Evolutionary conservation across 2,329 filamentous ascomycete species (phyloP).

Genomic region (Proliferodiscus dingleyae): DNA sequence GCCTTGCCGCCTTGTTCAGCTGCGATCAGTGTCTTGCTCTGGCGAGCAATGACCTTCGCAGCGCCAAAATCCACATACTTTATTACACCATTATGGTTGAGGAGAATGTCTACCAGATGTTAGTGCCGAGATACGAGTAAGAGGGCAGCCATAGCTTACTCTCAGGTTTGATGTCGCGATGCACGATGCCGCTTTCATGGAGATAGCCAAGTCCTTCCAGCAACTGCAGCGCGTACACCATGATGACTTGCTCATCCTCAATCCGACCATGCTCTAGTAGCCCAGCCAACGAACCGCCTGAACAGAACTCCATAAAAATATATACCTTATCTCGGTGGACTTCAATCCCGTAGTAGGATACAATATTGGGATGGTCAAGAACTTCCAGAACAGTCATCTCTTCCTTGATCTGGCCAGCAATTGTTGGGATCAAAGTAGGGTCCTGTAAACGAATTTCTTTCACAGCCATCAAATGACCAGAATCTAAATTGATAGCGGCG

Average conservation of each 20-base stretch:
- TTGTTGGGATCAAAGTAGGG: slow-evolving; percentile 89
- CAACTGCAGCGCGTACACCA: slow-evolving; percentile 92
- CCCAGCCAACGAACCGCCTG: slow-evolving; percentile 83
- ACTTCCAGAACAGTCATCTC: slow-evolving; percentile 97
- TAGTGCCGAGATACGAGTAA: slow-evolving; percentile 7
- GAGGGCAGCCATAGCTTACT: slow-evolving; percentile 54
- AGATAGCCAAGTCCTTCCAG: slow-evolving; percentile 91
- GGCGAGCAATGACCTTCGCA: slow-evolving; percentile 91
- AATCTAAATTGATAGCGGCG: slow-evolving; percentile 93
- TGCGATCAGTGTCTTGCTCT: slow-evolving; percentile 76
- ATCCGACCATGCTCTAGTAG: slow-evolving; percentile 93
- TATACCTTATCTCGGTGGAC: slow-evolving; percentile 99
- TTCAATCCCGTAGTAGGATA: slow-evolving; percentile 96
- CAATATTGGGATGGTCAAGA: slow-evolving; percentile 94
- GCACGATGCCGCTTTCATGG: slow-evolving; percentile 85
- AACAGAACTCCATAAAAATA: slow-evolving; percentile 99
- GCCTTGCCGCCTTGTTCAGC: slow-evolving; percentile 53
- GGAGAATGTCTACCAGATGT: slow-evolving; percentile 67
- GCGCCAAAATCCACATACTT: slow-evolving; percentile 99
- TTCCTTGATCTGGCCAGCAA: slow-evolving; percentile 89
- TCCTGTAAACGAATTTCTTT: slow-evolving; percentile 98
- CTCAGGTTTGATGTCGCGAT: slow-evolving; percentile 97
- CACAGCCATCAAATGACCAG: slow-evolving; percentile 93
- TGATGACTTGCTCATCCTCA: slow-evolving; percentile 95
- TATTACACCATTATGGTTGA: slow-evolving; percentile 96